These are phyloP conservation scores for Carex scoparia DNA, from an alignment of 176 grass and related monocot genomes.

Conservation along the genomic window DNA sequence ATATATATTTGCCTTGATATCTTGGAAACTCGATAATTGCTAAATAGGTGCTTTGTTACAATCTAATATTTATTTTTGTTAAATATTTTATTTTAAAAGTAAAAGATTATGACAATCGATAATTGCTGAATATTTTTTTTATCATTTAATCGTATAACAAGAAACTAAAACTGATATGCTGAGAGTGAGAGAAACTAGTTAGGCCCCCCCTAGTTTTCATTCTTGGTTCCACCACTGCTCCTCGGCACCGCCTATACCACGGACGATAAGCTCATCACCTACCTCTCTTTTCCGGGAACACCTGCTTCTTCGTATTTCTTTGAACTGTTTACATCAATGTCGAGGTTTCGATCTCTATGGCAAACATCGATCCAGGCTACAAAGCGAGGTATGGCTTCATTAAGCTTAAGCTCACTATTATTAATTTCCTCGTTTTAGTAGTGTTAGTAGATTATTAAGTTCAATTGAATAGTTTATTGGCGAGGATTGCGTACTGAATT, in stretches of 20 bases:
- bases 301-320: neutral
- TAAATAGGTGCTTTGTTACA: too few relatives aligned
- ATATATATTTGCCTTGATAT: neutral
- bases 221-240: too few relatives aligned
- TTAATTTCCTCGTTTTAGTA: neutral
- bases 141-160: too few relatives aligned
- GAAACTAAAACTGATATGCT: too few relatives aligned
- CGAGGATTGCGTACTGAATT: neutral
- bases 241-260: too few relatives aligned
- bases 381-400: constrained; percentile 2
- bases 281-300: neutral
- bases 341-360: constrained; percentile 22
- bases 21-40: neutral
- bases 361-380: constrained; percentile 12
- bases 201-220: too few relatives aligned
- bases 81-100: too few relatives aligned
- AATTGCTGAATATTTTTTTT: too few relatives aligned
- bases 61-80: too few relatives aligned
- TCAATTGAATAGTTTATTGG: neutral
- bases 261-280: too few relatives aligned
- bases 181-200: too few relatives aligned
- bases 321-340: neutral
- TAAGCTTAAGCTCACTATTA: neutral
- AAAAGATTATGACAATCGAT: too few relatives aligned
- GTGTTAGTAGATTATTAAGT: neutral